Percentiles rank a stretch among this genome's conserved stretches.
phyloP scores from a whole-genome alignment of 768 basidiomycete genomes.

The Lentinula detonsa region DNA sequence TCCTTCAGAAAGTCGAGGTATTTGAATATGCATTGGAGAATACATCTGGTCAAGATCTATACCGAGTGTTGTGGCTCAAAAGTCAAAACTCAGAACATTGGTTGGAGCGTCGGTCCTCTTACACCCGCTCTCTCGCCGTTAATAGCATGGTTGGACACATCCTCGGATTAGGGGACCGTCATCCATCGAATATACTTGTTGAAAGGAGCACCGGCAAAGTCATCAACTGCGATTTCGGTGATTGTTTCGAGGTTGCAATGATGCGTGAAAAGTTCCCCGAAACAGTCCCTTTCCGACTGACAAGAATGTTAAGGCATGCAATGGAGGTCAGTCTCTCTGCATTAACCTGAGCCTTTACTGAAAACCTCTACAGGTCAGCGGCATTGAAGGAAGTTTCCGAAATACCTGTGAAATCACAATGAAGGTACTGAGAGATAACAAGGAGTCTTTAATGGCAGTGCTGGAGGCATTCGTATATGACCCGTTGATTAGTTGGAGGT shows the following conservation, averaged over 20 bases:
- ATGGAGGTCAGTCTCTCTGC: slow-evolving; percentile 73
- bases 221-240: slow-evolving; percentile 96
- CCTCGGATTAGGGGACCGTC: slow-evolving; percentile 93
- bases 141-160: slow-evolving; percentile 99
- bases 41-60: slow-evolving; percentile 96
- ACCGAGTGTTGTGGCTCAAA: slow-evolving; percentile 95
- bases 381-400: slow-evolving; percentile 95
- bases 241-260: slow-evolving; percentile 98
- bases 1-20: slow-evolving; percentile 97
- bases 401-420: slow-evolving; percentile 97
- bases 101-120: slow-evolving; percentile 93
- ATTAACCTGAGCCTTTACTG: not conserved
- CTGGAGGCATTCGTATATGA: slow-evolving; percentile 99
- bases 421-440: slow-evolving; percentile 92
- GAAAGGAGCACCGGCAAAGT: slow-evolving; percentile 91
- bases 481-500: slow-evolving; percentile 94
- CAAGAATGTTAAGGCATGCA: slow-evolving; percentile 96
- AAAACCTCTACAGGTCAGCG: slow-evolving; percentile 66
- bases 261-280: slow-evolving; percentile 98
- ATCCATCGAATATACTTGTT: slow-evolving; percentile 91
- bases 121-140: slow-evolving; percentile 91
- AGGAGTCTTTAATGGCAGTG: slow-evolving; percentile 98
- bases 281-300: slow-evolving; percentile 96
- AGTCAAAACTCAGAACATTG: slow-evolving; percentile 94
- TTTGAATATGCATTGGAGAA: slow-evolving; percentile 99